Evolutionary conservation across 2,329 filamentous ascomycete genomes (phyloP).

Genomic region (Cucurbitaria berberidis): DNA sequence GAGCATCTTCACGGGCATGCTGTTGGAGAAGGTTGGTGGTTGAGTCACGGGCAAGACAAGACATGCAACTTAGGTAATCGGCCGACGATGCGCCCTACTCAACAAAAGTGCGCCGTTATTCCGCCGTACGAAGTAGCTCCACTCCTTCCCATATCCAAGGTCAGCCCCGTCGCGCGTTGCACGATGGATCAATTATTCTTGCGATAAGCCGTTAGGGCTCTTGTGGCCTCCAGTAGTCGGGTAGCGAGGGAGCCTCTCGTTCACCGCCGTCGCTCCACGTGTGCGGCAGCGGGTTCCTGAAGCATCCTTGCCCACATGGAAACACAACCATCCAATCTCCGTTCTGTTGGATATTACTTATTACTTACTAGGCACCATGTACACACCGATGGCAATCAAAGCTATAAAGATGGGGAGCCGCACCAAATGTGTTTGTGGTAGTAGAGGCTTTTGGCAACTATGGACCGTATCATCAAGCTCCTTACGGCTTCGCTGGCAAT

Average conservation of each 20-base stretch:
- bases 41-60: conserved; percentile 11
- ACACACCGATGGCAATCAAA: neutral
- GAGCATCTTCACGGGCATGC: conserved; percentile 12
- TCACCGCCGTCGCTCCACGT: conserved; percentile 19
- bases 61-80: neutral
- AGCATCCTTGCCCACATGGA: conserved; percentile 20
- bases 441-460: neutral
- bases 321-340: conserved; percentile 33
- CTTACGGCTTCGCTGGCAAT: conserved; percentile 21
- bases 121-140: too few relatives aligned
- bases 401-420: conserved; percentile 9
- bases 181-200: neutral
- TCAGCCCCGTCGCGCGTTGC: neutral
- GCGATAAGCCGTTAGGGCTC: too few relatives aligned
- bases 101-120: too few relatives aligned
- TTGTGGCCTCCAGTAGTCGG: too few relatives aligned
- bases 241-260: conserved; percentile 11
- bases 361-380: conserved; percentile 2
- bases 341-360: conserved; percentile 6
- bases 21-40: conserved; percentile 8
- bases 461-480: conserved; percentile 26
- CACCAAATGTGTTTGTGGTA: neutral
- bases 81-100: neutral
- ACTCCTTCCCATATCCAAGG: neutral
- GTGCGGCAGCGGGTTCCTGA: conserved; percentile 10